These are phyloP conservation scores for Cupressus sempervirens DNA, from an alignment of 75 land plant genomes.

Conservation along the genomic window DNA sequence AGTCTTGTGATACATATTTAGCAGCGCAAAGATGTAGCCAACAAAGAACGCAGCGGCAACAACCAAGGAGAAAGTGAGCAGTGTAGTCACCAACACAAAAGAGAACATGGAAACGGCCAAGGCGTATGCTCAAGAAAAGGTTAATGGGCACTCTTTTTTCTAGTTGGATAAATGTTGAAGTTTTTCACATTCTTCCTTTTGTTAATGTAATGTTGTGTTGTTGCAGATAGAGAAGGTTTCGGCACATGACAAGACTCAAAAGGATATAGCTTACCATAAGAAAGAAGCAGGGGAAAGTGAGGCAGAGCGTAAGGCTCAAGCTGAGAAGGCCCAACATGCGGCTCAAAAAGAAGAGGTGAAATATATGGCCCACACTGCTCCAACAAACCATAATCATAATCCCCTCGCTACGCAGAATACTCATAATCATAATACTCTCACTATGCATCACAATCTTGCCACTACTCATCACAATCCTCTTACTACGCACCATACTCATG, in stretches of 20 bases:
- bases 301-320: slow-evolving; percentile 35
- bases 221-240: slow-evolving; percentile 26
- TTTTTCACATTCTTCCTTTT: no score
- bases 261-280: slow-evolving; percentile 27
- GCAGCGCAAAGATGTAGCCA: slow-evolving; percentile 1
- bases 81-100: slow-evolving; percentile 12
- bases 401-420: neutral
- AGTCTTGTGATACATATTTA: no score
- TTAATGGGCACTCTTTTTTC: neutral
- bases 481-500: neutral
- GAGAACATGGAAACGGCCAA: slow-evolving; percentile 6
- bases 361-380: neutral
- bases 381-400: neutral
- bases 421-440: no score
- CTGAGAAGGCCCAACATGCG: slow-evolving; percentile 29
- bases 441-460: no score
- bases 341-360: slow-evolving; percentile 7
- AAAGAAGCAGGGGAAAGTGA: slow-evolving; percentile 34
- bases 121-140: slow-evolving; percentile 20
- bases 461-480: neutral
- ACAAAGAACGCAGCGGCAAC: slow-evolving; percentile 6
- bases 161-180: neutral
- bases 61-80: slow-evolving; percentile 27
- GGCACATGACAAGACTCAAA: slow-evolving; percentile 25
- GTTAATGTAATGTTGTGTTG: neutral